Evolutionary conservation across 768 basidiomycete genomes (phyloP), one percentile per base, ranked within the genome.

Genomic region (Termitomyces sp.): DNA sequence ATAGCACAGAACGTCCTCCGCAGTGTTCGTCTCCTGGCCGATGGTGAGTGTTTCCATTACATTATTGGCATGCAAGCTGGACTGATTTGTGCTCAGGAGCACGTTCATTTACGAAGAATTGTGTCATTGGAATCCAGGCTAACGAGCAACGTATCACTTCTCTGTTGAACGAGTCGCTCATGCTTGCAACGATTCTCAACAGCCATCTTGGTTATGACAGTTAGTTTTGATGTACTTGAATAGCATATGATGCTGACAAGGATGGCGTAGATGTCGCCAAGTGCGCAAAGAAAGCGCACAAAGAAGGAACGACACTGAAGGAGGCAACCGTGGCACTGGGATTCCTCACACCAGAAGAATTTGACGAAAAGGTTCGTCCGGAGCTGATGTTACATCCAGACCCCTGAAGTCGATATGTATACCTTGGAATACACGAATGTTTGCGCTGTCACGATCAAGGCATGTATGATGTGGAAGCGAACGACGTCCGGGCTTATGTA

Each of bases 261-360:
- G 18, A 59, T 61, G 42, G 16, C 45, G 48, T 46, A 98, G 95
- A 97, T 75, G 97, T 98, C 52, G 97, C 97, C 52, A 95, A 92
- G 76, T 93, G 91, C 68, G 97, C 97, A 31, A 99, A 99, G 84
- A 98, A 98, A 74, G 97, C 97, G n/a, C 97, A 98, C 81, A 93
- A 90, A 73, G 95, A 99, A 75, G 97, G 97, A 30, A 91, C 88
- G 51, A 98, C 97, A 60, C 70, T 98, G 72, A 98, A 96, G 79
- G 90, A 94, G 75, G 94, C 97, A 44, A 94, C 95, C 12, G 88
- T 98, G 48, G 73, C 86, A 20, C 82, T 98, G 37, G 93, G 93
- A 51, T 87, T 91, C 73, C 72, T 98, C 67, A 89, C 89, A 1
- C 78, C 86, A 0, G 93, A 96, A 70, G 93, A 95, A 72, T 99